Percentiles rank a stretch among this genome's conserved stretches.
Evolutionary conservation across 352 stramenopile genomes (phyloP).

Genomic region (Phytophthora boehmeriae): DNA sequence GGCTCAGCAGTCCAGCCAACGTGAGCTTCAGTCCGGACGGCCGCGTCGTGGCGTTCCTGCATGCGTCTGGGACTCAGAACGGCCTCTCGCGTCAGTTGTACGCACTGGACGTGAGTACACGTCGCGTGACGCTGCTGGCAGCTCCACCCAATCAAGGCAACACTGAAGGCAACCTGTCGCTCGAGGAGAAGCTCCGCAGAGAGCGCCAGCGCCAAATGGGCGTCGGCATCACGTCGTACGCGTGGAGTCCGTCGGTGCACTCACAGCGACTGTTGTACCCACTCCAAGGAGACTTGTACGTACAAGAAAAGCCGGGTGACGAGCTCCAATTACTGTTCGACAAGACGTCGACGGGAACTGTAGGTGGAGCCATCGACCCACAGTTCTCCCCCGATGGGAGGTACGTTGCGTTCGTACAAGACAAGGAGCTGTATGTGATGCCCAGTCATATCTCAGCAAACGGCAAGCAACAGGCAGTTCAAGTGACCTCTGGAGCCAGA

Average conservation of each 20-base stretch:
- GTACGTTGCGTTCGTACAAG: conserved; percentile 94
- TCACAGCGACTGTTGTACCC: conserved; percentile 89
- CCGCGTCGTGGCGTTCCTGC: conserved; percentile 85
- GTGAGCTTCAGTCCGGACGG: conserved; percentile 88
- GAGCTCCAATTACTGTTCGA: conserved; percentile 87
- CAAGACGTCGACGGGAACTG: conserved; percentile 72
- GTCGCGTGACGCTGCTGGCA: conserved; percentile 64
- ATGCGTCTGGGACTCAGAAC: conserved; percentile 79
- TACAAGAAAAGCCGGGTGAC: conserved; percentile 88
- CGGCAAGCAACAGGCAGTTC: conserved; percentile 49
- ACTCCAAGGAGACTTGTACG: conserved; percentile 92
- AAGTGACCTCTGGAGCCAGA: conserved; percentile 81
- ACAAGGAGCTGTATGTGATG: conserved; percentile 94
- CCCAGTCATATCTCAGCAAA: conserved; percentile 43
- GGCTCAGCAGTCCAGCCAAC: conserved; percentile 78
- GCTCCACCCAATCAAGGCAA: conserved; percentile 77
- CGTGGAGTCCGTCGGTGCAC: conserved; percentile 67
- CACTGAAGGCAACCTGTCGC: conserved; percentile 85
- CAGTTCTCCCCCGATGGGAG: conserved; percentile 92
- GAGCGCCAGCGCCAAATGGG: conserved; percentile 91
- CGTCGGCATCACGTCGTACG: conserved; percentile 93
- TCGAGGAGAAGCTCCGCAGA: conserved; percentile 91
- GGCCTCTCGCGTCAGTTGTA: conserved; percentile 87
- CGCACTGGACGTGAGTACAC: conserved; percentile 69
- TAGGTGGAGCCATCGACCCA: conserved; percentile 91